phyloP scores from a whole-genome alignment of 2,329 filamentous ascomycete species.

The Colletotrichum trifolii region DNA sequence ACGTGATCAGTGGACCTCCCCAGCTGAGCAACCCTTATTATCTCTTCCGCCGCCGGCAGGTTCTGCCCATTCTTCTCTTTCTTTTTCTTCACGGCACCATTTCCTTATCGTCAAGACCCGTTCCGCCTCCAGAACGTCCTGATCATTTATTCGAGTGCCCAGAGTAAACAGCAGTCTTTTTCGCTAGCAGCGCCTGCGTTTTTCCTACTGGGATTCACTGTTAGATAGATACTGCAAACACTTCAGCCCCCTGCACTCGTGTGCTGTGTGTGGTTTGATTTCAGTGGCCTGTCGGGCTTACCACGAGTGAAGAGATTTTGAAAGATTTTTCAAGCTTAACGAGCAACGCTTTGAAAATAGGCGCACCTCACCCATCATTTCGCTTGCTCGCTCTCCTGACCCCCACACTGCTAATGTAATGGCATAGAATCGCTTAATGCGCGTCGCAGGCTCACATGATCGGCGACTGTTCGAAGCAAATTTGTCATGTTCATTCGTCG shows the following conservation, averaged over 20 bases:
- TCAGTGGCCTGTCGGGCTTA: background rate
- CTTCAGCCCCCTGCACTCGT: conserved; percentile 40
- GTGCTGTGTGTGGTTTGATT: background rate
- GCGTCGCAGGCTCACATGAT: background rate
- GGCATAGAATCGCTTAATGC: background rate
- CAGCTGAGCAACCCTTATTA: conserved; percentile 31
- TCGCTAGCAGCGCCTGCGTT: conserved; percentile 95
- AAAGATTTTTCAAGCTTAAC: background rate
- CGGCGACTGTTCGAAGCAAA: background rate
- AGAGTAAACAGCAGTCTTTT: conserved; percentile 90
- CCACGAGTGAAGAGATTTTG: conserved; percentile 1
- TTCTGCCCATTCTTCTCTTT: conserved; percentile 44
- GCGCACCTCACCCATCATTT: background rate
- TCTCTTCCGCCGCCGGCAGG: conserved; percentile 19
- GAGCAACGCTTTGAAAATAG: background rate
- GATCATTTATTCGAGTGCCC: conserved; percentile 90
- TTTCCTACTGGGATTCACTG: conserved; percentile 78
- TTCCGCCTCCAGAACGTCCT: conserved; percentile 77
- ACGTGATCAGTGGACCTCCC: conserved; percentile 24
- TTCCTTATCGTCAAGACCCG: conserved; percentile 96
- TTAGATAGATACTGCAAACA: conserved; percentile 99
- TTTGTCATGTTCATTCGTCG: conserved; percentile 33
- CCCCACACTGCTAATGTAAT: background rate
- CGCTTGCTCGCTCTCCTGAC: no score
- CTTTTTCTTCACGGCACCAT: conserved; percentile 71